Evolutionary conservation across 2,329 filamentous ascomycete species (phyloP).

Genomic region (Tolypocladium ovalisporum): DNA sequence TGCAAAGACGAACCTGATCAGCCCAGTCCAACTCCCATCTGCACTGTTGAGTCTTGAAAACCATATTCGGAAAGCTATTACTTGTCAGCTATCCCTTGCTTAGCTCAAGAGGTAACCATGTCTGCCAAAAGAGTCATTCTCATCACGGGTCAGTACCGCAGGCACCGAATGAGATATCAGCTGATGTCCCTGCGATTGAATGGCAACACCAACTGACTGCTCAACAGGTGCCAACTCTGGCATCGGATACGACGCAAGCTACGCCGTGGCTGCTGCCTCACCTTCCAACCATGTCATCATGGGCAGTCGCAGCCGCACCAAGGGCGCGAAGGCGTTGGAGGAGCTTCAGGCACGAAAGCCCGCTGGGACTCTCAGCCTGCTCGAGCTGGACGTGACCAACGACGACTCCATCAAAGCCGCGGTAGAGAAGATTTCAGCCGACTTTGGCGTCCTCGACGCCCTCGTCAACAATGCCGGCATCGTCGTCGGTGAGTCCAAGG

Average conservation of each 20-base stretch:
- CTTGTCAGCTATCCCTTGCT: too few relatives aligned
- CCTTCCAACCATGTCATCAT: slow-evolving; percentile 27
- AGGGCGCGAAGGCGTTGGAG: slow-evolving; percentile 21
- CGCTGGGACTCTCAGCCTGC: slow-evolving; percentile 43
- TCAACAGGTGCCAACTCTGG: slow-evolving; percentile 30
- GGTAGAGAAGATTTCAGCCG: slow-evolving; percentile 36
- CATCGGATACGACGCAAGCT: slow-evolving; percentile 32
- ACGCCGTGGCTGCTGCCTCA: slow-evolving; percentile 20
- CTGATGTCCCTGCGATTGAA: not conserved
- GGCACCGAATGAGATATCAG: not conserved
- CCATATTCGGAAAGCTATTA: not conserved
- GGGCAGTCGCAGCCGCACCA: slow-evolving; percentile 20
- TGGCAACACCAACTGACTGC: not conserved
- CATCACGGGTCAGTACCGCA: slow-evolving; percentile 15
- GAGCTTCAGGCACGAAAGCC: slow-evolving; percentile 27
- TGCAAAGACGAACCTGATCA: not conserved
- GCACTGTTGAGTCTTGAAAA: not conserved
- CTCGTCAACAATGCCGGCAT: slow-evolving; percentile 51
- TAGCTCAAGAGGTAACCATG: not conserved
- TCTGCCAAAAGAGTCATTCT: slow-evolving; percentile 1
- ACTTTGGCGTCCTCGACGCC: slow-evolving; percentile 41
- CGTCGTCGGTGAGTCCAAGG: slow-evolving; percentile 32
- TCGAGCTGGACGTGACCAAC: slow-evolving; percentile 47
- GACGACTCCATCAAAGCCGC: slow-evolving; percentile 45
- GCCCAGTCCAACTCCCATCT: not conserved